Evolutionary conservation across 371 early-diverging fungal species (phyloP).

Genomic region (Mortierella polycephala): DNA sequence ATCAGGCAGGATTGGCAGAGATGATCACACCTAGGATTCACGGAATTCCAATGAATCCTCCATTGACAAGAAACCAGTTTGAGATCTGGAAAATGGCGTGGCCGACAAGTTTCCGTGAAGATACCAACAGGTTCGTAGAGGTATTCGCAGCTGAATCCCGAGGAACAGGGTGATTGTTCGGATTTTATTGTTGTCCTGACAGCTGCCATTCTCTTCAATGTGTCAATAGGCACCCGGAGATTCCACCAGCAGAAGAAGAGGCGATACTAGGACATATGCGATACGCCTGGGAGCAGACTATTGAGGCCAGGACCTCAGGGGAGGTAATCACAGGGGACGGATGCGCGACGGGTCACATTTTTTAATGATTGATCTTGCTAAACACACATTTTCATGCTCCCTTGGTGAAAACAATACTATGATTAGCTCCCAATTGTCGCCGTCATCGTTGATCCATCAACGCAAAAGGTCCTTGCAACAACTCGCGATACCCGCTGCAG

Average conservation of each 20-base stretch:
- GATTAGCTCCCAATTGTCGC: slow-evolving; percentile 52
- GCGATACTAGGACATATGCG: slow-evolving; percentile 57
- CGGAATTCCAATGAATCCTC: slow-evolving; percentile 59
- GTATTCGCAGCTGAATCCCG: neutral
- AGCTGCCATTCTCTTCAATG: too few relatives aligned
- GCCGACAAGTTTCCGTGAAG: slow-evolving; percentile 71
- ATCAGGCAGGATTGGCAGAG: slow-evolving; percentile 10
- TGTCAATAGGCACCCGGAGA: slow-evolving; percentile 57
- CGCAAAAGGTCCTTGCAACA: slow-evolving; percentile 57
- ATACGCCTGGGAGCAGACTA: slow-evolving; percentile 41
- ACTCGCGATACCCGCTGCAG: slow-evolving; percentile 59
- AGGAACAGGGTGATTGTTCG: neutral
- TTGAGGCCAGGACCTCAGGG: slow-evolving; percentile 26
- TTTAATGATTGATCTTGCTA: neutral
- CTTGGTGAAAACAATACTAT: neutral
- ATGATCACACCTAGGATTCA: slow-evolving; percentile 34
- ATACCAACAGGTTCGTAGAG: slow-evolving; percentile 56
- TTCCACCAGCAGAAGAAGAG: slow-evolving; percentile 56
- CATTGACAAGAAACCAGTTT: slow-evolving; percentile 66
- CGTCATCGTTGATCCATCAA: slow-evolving; percentile 63
- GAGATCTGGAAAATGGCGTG: slow-evolving; percentile 69
- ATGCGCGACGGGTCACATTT: neutral
- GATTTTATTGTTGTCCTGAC: neutral
- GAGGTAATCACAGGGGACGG: slow-evolving; percentile 20
- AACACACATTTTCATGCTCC: neutral